A percentile compares a stretch with the other conserved stretches of the same genome.
Conservation (phyloP, 192 early-diverging fungal species). For the Linnemannia elongata region DNA sequence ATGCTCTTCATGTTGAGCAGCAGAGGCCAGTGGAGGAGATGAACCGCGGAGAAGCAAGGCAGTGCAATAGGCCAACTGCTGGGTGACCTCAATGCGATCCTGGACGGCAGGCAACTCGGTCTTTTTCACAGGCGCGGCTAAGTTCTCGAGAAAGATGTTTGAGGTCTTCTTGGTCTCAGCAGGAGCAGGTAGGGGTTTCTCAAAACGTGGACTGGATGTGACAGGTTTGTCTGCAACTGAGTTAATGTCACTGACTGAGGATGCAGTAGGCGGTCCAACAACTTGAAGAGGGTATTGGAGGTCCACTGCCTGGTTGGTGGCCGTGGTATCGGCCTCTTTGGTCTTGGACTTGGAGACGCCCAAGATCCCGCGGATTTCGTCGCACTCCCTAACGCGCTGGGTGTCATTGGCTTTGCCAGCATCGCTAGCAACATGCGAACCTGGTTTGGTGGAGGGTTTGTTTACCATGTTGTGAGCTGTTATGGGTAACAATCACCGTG, state of each 20-base stretch:
- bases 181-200: not conserved
- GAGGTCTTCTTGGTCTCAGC: not conserved
- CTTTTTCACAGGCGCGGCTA: not conserved
- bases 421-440: not conserved
- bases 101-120: not conserved
- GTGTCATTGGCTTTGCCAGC: not conserved
- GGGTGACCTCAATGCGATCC: not conserved
- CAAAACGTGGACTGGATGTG: not conserved
- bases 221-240: too few relatives aligned
- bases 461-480: not conserved
- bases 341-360: not conserved
- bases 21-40: not conserved
- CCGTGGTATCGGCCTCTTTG: not conserved
- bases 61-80: not conserved
- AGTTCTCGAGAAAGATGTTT: not conserved
- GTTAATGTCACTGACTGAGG: too few relatives aligned
- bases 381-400: not conserved
- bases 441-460: not conserved
- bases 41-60: not conserved
- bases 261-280: too few relatives aligned
- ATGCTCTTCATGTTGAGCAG: not conserved
- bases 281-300: not conserved
- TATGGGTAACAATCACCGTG: too few relatives aligned
- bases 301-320: not conserved
- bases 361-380: not conserved